Evolutionary conservation across 2,329 filamentous ascomycete genomes (phyloP), one percentile per base, ranked within the genome.

Genomic region (Grosmannia serpens): DNA sequence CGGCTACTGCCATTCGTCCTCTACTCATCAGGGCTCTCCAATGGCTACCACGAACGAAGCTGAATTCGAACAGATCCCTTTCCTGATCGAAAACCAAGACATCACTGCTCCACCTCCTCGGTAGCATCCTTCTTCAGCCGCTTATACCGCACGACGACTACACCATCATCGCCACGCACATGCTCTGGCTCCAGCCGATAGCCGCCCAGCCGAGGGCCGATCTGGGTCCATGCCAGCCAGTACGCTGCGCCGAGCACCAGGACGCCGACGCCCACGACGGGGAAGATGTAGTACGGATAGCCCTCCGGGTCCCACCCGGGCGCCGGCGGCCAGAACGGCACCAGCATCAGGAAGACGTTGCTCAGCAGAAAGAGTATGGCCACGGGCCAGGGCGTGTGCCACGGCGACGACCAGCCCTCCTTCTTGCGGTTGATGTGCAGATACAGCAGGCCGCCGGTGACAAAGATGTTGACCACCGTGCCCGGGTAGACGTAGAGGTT

Each of bases 231-330:
- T 22, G 77, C 64, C 0, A 67, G 57, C 79, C 80, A 83, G 66
- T 83, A 83, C 2, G 77, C 55, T 0, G 60, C 75, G 1, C 80
- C 80, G 0, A 81, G 66, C 0, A 79, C 55, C 29, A 83, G 65
- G 8, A 83, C 76, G 0, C 73, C 73, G 0, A 81, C 74, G 0
- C 78, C 79, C 0, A 83, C 78, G 0, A 81, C 72, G 0, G 80
- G 79, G 62, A 81, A 81, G 0, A 81, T 70, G 59, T 78, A 83
- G 69, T 82, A 82, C 1, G 78, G 77, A 47, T 82, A 82, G 0
- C 76, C 75, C 41, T 55, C 73, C 0, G 73, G 73, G 55, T 75
- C 72, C 70, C 73, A 75, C 62, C 70, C 73, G 1, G 72, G 74
- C 38, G 72, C 71, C 0, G 79, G 80, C 1, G 80, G 79, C 51